A percentile compares a stretch with the other conserved stretches of the same genome.
These are phyloP conservation scores for Bonia amplexicaulis DNA, from an alignment of 176 grass and related monocot species.

Conservation along the genomic window DNA sequence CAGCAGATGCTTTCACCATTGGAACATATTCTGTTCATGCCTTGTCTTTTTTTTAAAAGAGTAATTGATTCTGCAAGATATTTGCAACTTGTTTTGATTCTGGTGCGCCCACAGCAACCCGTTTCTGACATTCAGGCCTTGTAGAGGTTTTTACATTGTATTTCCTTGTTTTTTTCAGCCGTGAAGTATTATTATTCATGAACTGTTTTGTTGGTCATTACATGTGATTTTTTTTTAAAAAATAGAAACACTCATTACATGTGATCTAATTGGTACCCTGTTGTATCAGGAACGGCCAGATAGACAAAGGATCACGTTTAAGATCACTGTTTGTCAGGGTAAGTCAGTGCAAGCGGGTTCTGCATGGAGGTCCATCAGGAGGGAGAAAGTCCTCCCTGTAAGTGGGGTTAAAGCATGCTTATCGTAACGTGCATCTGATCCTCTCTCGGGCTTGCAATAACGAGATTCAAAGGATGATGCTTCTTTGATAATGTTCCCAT, in stretches of 20 bases:
- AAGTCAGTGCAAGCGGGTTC: neutral
- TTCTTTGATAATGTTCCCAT: conserved; percentile 18
- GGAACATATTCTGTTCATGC: conserved; percentile 35
- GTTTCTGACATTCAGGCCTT: conserved; percentile 11
- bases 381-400: conserved; percentile 2
- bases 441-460: conserved; percentile 1
- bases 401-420: conserved; percentile 42
- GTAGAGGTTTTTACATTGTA: neutral
- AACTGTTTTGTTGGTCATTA: neutral
- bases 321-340: neutral
- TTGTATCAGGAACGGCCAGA: neutral
- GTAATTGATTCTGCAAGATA: conserved; percentile 27
- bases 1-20: conserved; percentile 32
- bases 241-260: neutral
- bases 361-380: conserved; percentile 1
- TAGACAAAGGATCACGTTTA: neutral
- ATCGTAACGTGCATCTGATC: conserved; percentile 45
- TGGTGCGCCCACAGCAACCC: neutral
- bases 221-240: neutral
- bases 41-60: conserved; percentile 29
- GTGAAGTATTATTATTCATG: neutral
- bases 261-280: neutral
- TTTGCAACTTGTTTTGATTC: conserved; percentile 24
- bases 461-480: conserved; percentile 10
- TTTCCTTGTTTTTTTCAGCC: neutral